phyloP scores from a whole-genome alignment of 2,329 filamentous ascomycete species.

The Zymoseptoria ardabiliae region DNA sequence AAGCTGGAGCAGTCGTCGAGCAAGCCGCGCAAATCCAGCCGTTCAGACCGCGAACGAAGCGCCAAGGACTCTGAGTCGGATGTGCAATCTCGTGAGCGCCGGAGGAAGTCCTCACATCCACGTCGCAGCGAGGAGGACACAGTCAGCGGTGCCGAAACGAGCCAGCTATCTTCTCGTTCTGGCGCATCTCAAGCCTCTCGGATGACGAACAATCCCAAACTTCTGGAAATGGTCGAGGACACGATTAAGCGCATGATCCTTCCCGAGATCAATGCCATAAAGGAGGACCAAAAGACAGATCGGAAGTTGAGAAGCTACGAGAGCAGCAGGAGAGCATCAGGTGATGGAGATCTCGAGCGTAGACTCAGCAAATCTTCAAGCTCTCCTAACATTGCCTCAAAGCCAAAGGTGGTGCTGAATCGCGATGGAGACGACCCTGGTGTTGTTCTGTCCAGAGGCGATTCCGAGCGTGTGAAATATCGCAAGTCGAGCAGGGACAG shows the following conservation, averaged over 20 bases:
- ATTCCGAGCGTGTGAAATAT: conserved; percentile 47
- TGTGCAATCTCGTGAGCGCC: conserved; percentile 23
- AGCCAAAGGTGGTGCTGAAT: conserved; percentile 55
- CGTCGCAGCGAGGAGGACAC: conserved; percentile 47
- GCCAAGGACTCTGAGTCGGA: conserved; percentile 31
- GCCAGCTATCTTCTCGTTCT: conserved; percentile 53
- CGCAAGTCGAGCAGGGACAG: conserved; percentile 47
- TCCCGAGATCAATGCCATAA: conserved; percentile 84
- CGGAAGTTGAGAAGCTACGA: conserved; percentile 64
- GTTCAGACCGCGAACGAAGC: conserved; percentile 21
- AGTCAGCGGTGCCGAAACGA: conserved; percentile 52
- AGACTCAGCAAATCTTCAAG: conserved; percentile 55
- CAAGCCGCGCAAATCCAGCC: conserved; percentile 33
- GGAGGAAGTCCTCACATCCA: conserved; percentile 37
- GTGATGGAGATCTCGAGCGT: conserved; percentile 46
- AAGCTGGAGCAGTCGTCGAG: conserved; percentile 50
- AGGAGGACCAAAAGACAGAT: conserved; percentile 77
- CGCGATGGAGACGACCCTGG: conserved; percentile 52
- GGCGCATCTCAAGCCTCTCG: conserved; percentile 58
- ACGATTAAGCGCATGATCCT: conserved; percentile 83
- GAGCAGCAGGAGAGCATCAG: conserved; percentile 50
- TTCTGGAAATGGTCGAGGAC: conserved; percentile 87
- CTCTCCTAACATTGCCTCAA: conserved; percentile 51
- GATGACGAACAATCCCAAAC: conserved; percentile 85
- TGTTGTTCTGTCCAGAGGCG: conserved; percentile 48